Conservation (phyloP, 116 monocot genomes). For the Papilionanthe hybrid region DNA sequence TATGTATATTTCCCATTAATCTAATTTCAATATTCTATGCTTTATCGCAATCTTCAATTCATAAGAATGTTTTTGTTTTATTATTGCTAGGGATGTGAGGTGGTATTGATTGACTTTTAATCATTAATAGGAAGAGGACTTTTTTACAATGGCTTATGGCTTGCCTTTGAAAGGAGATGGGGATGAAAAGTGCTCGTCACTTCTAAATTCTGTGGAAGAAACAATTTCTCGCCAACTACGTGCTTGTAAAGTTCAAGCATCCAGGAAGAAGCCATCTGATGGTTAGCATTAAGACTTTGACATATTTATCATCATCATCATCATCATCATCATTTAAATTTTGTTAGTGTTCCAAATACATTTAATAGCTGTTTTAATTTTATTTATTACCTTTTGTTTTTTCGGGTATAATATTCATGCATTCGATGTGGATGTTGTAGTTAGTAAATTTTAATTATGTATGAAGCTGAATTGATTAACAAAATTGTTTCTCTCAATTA, state of each 20-base stretch:
- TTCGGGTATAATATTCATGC: background rate
- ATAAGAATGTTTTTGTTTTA: background rate
- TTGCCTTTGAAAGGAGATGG: slow-evolving; percentile 82
- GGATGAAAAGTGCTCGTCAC: slow-evolving; percentile 79
- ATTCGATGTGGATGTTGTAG: background rate
- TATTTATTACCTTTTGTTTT: background rate
- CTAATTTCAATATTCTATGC: background rate
- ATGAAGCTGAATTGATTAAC: background rate
- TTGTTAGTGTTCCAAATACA: background rate
- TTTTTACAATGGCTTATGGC: slow-evolving; percentile 85
- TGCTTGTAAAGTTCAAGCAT: slow-evolving; percentile 65
- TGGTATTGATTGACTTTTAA: slow-evolving; percentile 13
- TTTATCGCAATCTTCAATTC: slow-evolving; percentile 1
- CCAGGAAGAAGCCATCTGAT: slow-evolving; percentile 63
- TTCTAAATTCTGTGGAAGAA: slow-evolving; percentile 88
- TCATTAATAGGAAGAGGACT: slow-evolving; percentile 80
- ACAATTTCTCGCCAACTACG: slow-evolving; percentile 78
- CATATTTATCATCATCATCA: background rate
- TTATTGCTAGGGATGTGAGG: slow-evolving; percentile 2
- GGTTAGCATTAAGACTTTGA: slow-evolving; percentile 31
- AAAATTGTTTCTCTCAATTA: background rate
- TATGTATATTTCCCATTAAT: too few species aligned
- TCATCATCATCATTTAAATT: too few species aligned
- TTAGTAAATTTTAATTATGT: background rate
- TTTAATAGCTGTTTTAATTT: background rate